Evolutionary conservation across 2,329 filamentous ascomycete genomes (phyloP), one percentile per base, ranked within the genome.

Genomic region (Microsporum audouinii): DNA sequence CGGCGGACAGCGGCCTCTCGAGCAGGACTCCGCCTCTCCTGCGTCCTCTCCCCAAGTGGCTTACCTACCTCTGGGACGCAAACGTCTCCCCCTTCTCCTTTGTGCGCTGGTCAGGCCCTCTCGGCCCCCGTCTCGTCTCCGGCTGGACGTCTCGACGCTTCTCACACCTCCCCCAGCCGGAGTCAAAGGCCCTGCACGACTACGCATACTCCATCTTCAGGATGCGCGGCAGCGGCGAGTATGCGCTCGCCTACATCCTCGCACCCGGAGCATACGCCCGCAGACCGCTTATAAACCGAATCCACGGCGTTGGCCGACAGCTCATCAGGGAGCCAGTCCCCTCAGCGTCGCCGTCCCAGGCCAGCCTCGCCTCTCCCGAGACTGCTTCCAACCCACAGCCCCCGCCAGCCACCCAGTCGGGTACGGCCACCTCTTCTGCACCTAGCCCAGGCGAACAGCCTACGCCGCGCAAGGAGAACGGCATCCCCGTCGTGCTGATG

Each of bases 181-280:
- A 99, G 75, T 86, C 88, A 3, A 84, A 90, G 66, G 87, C 88
- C 0, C 81, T 99, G 2, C 94, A 99, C 75, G 86, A 91, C 70
- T 99, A 99, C 75, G 86, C 90, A 27, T 99, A 97, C 75, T 89
- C 88, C 7, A 86, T 99, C 45, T 99, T 99, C 79, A 87, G 89
- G 62, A 90, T 96, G 72, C 84, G 88, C 17, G 94, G 94, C 39
- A 94, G 88, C 68, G 92, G 92, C 60, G 94, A 99, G 73, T 99
- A 97, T 71, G 92, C 88, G 0, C 81, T 99, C 0, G 86, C 90
- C 0, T 96, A 97, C 70, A 84, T 99, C 58, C 86, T 99, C 10
- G 94, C 94, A 0, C 94, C 94, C 0, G 94, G 94, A 0, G 94
- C 94, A 0, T 96, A 91, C 68, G 94, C 94, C 1, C 87, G 94